Evolutionary conservation across 2,329 filamentous ascomycete genomes (phyloP), one percentile per base, ranked within the genome.

Genomic region (Aureobasidium namibiae): DNA sequence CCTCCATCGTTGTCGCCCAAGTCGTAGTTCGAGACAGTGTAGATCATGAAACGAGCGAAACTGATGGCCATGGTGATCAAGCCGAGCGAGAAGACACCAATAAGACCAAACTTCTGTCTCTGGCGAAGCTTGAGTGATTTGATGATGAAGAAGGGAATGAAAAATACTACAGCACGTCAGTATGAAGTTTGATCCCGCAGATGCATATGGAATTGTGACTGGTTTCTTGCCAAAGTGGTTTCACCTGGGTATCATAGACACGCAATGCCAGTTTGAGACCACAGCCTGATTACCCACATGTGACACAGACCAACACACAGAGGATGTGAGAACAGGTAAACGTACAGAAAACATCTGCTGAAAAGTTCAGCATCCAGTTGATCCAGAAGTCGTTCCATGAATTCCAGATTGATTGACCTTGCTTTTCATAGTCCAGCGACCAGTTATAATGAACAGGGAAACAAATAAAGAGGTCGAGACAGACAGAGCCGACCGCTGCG

Each of bases 31-130:
- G 38, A 44, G 13, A 34, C 34, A 6, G 44, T 18, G 14, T 58
- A 58, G 33, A 58, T 36, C 34, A 50, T 41, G 44, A 58, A 58
- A 10, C 56, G 56, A 2, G 33, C 56, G 24, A 58, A 34, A 11
- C 56, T 58, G n/a, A 58, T 58, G 1, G 56, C 56, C 56, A 58
- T 58, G 7, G 56, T 58, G 36, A 58, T 39, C 1, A 58, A 4
- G 16, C 56, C 56, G 2, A 58, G 56, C 2, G 56, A 58, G 14
- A 58, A 58, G 4, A 58, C 56, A 1, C 33, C 56, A 18, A 58
- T 58, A 4, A 58, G 16, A 9, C 56, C 56, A 7, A 58, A 44
- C 10, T 42, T 58, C 16, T 58, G 56, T 50, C 56, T 33, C 18
- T 58, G 44, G 3, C 56, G 56, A 5, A 58, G 56, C 31, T 58